Evolutionary conservation across 192 early-diverging fungal genomes (phyloP), one percentile per base, ranked within the genome.

Genomic region (Pilobolus umbonatus): DNA sequence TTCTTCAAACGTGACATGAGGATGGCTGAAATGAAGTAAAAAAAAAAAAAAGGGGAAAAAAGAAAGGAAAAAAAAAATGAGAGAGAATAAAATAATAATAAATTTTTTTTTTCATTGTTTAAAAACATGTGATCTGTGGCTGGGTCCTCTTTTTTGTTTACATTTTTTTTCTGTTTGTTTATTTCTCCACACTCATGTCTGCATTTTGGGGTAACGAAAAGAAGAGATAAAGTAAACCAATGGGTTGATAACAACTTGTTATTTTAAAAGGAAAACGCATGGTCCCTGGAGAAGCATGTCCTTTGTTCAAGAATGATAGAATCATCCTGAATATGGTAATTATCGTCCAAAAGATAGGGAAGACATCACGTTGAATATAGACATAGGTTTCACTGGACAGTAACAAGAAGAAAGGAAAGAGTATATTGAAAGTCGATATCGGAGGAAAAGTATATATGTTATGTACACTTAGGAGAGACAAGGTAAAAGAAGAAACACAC

Each of bases 171-270:
- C 11, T 47, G 4, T 47, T 25, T 22, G 5, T 7, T 47, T n/a
- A 47, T n/a, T 7, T 19, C n/a, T 36, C 24, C 11, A 36, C 34
- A 43, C 46, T 59, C 44, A 48, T 45, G 8, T 30, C n/a, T 48
- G 35, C 19, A 12, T 31, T 59, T 48, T 59, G 57, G 57, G 42
- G 57, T 59, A 59, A 58, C 25, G 25, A 35, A 35, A 32, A 17
- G 8, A 43, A 31, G 12, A n/a, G 19, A 7, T 42, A 42, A 12
- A 42, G 14, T 5, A 4, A 36, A 22, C 7, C 10, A 14, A 36
- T 36, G 19, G 36, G 25, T 30, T 8, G 11, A 59, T 34, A 32
- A n/a, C n/a, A 15, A 19, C 31, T 35, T 35, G 31, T 0, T 9
- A 34, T 58, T 43, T 35, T 22, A 21, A 47, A 19, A 44, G 43